A percentile compares a stretch with the other conserved stretches of the same genome.
phyloP scores from a whole-genome alignment of 805 yeast genomes.

The Ascoidea rubescens region DNA sequence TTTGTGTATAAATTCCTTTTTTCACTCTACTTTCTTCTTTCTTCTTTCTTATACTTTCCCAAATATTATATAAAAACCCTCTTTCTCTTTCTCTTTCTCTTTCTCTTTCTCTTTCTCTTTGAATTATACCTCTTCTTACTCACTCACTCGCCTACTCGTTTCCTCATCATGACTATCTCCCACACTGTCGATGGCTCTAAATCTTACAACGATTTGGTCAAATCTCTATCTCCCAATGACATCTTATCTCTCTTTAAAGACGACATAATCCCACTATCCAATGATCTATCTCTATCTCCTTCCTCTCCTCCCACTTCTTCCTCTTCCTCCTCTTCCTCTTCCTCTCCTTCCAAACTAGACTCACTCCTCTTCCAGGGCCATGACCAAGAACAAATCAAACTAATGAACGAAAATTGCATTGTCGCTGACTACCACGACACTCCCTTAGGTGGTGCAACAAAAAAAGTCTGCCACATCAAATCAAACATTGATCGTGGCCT shows the following conservation, averaged over 20 bases:
- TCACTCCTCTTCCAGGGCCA: conserved; percentile 60
- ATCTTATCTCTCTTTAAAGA: not conserved
- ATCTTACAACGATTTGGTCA: not conserved
- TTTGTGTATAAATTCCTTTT: no score
- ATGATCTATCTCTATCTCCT: not conserved
- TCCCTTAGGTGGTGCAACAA: conserved; percentile 89
- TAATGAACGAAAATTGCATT: conserved; percentile 95
- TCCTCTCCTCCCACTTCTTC: not conserved
- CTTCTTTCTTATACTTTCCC: no score
- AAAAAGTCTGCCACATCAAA: conserved; percentile 83
- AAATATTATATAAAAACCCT: no score
- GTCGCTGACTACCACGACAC: conserved; percentile 78
- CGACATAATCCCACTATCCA: not conserved
- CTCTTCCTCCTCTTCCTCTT: not conserved
- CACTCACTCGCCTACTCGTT: no score
- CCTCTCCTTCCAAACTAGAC: not conserved
- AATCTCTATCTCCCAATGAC: not conserved
- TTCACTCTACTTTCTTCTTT: no score
- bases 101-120: no score
- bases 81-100: no score
- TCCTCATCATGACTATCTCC: no score
- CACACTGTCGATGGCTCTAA: no score
- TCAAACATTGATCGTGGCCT: conserved; percentile 74
- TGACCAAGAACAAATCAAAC: conserved; percentile 83
- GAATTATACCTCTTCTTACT: no score